Conservation (phyloP, 306 rosid species). For the Vigna trinervia region DNA sequence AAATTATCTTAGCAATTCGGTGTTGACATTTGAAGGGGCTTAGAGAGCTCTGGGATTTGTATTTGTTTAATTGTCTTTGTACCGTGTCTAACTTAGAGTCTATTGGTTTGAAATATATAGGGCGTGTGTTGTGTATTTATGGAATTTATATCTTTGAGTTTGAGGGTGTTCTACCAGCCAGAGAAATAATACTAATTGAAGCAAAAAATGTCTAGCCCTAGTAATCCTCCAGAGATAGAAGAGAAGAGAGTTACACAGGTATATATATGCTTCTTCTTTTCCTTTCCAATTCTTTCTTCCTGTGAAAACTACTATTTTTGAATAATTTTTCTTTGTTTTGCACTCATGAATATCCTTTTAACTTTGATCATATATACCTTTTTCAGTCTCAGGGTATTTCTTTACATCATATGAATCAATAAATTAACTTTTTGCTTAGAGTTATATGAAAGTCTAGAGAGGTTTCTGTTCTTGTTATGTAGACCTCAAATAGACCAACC, state of each 20-base stretch:
- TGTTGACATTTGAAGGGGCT: conserved; percentile 62
- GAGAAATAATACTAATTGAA: conserved; percentile 20
- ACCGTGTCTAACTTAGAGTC: conserved; percentile 43
- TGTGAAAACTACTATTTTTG: conserved; percentile 2
- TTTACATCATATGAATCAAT: conserved; percentile 4
- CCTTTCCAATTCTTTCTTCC: conserved; percentile 13
- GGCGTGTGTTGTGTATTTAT: background rate
- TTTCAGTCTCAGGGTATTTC: background rate
- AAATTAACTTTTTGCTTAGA: background rate
- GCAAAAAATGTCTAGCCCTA: conserved; percentile 47
- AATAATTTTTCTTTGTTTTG: background rate
- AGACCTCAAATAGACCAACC: background rate
- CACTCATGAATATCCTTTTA: background rate
- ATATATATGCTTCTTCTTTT: conserved; percentile 7
- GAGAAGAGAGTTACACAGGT: conserved; percentile 53
- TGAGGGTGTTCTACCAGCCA: conserved; percentile 31
- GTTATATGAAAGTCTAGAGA: background rate
- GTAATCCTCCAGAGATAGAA: conserved; percentile 10
- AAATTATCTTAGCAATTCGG: conserved; percentile 47
- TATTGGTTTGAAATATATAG: conserved; percentile 31
- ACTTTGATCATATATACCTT: background rate
- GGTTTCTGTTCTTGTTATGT: background rate
- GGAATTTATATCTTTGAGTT: conserved; percentile 24
- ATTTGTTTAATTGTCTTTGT: conserved; percentile 36
- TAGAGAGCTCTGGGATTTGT: conserved; percentile 41